A percentile compares a stretch with the other conserved stretches of the same genome.
Conservation (phyloP, 2,329 filamentous ascomycete genomes). For the Hypomyces perniciosus region DNA sequence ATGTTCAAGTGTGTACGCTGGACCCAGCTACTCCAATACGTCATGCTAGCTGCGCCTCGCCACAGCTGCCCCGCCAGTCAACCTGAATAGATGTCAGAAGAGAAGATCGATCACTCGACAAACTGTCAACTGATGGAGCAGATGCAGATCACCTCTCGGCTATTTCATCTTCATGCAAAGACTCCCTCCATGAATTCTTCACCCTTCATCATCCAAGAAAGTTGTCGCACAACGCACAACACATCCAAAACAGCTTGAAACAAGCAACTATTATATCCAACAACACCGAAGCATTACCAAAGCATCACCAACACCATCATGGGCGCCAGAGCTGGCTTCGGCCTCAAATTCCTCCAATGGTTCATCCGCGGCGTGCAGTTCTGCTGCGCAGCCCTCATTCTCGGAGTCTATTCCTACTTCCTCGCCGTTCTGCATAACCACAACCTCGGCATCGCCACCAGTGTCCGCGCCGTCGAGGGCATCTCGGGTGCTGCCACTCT, state of each 20-base stretch:
- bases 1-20: background rate
- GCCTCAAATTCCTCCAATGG: conserved; percentile 64
- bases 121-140: too few relatives aligned
- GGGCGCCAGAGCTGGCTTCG: conserved; percentile 33
- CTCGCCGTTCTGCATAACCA: conserved; percentile 66
- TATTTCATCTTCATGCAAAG: too few relatives aligned
- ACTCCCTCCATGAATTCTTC: too few relatives aligned
- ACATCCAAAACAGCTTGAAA: background rate
- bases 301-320: conserved; percentile 18
- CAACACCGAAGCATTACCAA: too few relatives aligned
- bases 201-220: too few relatives aligned
- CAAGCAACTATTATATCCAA: background rate
- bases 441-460: conserved; percentile 54
- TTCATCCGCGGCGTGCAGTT: conserved; percentile 70
- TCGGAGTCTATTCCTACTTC: conserved; percentile 81
- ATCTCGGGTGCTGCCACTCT: conserved; percentile 68
- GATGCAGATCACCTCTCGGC: too few relatives aligned
- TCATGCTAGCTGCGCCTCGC: background rate
- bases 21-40: background rate
- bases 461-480: conserved; percentile 68
- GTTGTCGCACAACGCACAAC: too few relatives aligned
- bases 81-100: background rate
- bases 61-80: background rate
- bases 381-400: conserved; percentile 63
- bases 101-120: too few relatives aligned